Conservation (phyloP, 2,329 filamentous ascomycete species). For the Rhytidhysteron rufulum region DNA sequence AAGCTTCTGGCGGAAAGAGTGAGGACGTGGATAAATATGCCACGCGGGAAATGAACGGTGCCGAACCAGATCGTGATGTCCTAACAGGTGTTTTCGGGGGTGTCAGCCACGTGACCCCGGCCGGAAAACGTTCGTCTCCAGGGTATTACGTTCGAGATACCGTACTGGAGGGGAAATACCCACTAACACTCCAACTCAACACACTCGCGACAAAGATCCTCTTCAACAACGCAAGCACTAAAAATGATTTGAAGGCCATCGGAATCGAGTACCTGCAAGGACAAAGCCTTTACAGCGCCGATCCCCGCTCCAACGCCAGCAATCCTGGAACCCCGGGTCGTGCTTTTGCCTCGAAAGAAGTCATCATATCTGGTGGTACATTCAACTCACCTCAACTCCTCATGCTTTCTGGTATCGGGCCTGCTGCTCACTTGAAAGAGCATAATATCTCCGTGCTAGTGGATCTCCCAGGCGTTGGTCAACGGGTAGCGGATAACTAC, state of each 20-base stretch:
- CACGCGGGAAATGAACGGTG: constrained; percentile 17
- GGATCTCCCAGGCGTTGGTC: constrained; percentile 22
- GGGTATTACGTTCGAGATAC: constrained; percentile 46
- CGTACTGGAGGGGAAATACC: constrained; percentile 36
- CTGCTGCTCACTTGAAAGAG: constrained; percentile 11
- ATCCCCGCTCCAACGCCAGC: constrained; percentile 31
- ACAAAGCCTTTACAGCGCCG: constrained; percentile 39
- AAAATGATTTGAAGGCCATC: constrained; percentile 33
- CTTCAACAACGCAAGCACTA: constrained; percentile 27
- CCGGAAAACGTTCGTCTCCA: constrained; percentile 20
- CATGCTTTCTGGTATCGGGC: constrained; percentile 37
- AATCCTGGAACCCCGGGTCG: constrained; percentile 5
- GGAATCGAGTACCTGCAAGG: constrained; percentile 44
- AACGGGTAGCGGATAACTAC: constrained; percentile 21
- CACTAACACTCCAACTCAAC: constrained; percentile 26
- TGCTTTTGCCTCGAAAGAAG: constrained; percentile 35
- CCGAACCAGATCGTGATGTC: constrained; percentile 14
- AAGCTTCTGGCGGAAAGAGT: constrained; percentile 10
- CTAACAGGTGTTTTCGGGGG: constrained; percentile 20
- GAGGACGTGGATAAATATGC: constrained; percentile 6
- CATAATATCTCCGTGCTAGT: constrained; percentile 17
- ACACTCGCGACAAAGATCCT: constrained; percentile 38
- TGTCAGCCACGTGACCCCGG: constrained; percentile 21
- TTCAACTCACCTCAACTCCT: constrained; percentile 41
- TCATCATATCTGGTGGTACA: constrained; percentile 42